A percentile compares a stretch with the other conserved stretches of the same genome.
These are phyloP conservation scores for Colletotrichum karsti DNA, from an alignment of 2,329 filamentous ascomycete species.

Conservation along the genomic window DNA sequence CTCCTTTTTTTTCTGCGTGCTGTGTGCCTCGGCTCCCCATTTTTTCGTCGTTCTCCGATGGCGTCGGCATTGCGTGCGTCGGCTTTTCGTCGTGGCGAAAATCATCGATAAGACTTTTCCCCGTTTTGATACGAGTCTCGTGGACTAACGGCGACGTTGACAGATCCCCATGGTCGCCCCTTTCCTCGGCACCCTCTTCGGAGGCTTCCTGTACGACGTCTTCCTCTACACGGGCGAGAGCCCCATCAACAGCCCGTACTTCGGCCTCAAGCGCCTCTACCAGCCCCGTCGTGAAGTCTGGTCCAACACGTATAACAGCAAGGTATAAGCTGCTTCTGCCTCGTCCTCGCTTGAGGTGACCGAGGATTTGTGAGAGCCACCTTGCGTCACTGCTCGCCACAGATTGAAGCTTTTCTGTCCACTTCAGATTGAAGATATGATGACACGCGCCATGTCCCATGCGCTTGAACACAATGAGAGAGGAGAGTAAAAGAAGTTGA, in stretches of 20 bases:
- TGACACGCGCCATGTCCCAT: too few species aligned
- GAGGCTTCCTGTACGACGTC: conserved; percentile 72
- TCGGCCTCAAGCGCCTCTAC: conserved; percentile 66
- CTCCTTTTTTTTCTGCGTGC: neutral
- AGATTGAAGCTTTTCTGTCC: too few species aligned
- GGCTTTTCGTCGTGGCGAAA: neutral
- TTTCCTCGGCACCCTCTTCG: conserved; percentile 70
- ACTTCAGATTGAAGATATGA: too few species aligned
- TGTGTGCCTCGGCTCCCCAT: neutral
- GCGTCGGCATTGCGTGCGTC: neutral
- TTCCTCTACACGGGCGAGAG: conserved; percentile 77
- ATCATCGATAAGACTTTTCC: neutral
- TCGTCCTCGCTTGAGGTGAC: neutral
- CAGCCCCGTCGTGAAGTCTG: conserved; percentile 43
- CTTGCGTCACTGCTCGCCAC: too few species aligned
- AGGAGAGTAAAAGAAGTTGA: neutral
- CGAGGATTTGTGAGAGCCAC: neutral
- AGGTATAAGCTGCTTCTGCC: conserved; percentile 4
- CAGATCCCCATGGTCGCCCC: conserved; percentile 78
- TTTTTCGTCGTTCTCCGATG: neutral
- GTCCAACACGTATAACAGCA: conserved; percentile 31
- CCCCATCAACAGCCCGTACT: conserved; percentile 73
- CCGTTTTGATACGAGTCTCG: neutral
- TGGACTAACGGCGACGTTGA: conserved; percentile 4
- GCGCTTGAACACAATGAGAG: neutral